These are phyloP conservation scores for Martensiomyces pterosporus DNA, from an alignment of 192 early-diverging fungal genomes.

Conservation along the genomic window DNA sequence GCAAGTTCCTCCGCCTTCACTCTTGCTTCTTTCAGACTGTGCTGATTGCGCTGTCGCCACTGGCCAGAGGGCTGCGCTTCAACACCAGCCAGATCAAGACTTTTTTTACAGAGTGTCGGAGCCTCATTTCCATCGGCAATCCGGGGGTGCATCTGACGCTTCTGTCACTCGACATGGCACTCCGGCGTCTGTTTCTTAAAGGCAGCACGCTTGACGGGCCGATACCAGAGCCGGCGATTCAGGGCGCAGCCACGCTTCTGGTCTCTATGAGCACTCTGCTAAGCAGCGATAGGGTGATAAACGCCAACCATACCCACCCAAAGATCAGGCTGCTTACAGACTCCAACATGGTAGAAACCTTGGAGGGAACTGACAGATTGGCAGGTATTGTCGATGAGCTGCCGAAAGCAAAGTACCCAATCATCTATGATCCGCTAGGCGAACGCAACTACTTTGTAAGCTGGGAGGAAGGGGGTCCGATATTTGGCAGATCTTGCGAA, in stretches of 20 bases:
- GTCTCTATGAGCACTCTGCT: constrained; percentile 29
- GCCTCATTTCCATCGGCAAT: constrained; percentile 31
- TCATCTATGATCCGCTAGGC: constrained; percentile 10
- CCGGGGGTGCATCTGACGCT: constrained; percentile 34
- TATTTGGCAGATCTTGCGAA: constrained; percentile 29
- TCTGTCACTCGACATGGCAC: constrained; percentile 16
- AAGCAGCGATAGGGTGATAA: constrained; percentile 11
- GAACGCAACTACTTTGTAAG: constrained; percentile 4
- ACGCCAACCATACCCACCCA: constrained; percentile 6
- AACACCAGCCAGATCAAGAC: constrained; percentile 29
- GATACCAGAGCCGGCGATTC: constrained; percentile 18
- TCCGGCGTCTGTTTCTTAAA: constrained; percentile 27
- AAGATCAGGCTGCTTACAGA: constrained; percentile 10
- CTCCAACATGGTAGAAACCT: constrained; percentile 9
- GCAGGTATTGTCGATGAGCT: background rate
- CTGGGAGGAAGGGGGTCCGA: constrained; percentile 29
- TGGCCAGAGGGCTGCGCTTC: constrained; percentile 19
- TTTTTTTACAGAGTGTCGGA: constrained; percentile 34
- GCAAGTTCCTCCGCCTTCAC: constrained; percentile 30
- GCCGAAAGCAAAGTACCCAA: constrained; percentile 16
- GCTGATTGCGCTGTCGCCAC: constrained; percentile 30
- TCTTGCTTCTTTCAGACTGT: constrained; percentile 38
- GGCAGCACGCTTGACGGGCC: background rate
- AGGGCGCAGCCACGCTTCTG: constrained; percentile 16
- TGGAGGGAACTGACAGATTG: background rate